Conservation (phyloP, 129 eudicot genomes). For the Escallonia herrerae region DNA sequence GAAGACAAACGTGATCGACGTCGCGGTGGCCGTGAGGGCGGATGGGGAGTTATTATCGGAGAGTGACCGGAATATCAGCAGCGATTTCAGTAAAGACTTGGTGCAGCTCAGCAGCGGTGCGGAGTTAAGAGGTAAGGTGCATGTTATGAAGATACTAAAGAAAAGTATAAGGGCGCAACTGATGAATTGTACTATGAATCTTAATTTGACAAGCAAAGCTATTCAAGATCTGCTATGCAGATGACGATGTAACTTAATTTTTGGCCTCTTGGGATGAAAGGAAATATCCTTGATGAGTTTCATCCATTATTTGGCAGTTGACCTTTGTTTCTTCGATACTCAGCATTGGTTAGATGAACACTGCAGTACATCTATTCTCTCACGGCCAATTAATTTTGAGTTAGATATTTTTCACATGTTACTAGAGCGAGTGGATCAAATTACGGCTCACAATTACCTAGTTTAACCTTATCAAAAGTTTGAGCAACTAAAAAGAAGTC, state of each 20-base stretch:
- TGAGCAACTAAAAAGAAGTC: too few relatives aligned
- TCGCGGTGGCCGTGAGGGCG: slow-evolving; percentile 22
- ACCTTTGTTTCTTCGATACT: neutral
- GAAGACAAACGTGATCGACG: slow-evolving; percentile 6
- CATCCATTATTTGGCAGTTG: neutral
- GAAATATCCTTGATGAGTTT: too few relatives aligned
- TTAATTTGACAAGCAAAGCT: slow-evolving; percentile 19
- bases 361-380: too few relatives aligned
- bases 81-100: neutral
- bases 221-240: slow-evolving; percentile 18
- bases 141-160: slow-evolving; percentile 11
- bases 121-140: slow-evolving; percentile 35
- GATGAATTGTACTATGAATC: slow-evolving; percentile 33
- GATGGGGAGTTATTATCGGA: slow-evolving; percentile 1
- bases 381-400: too few relatives aligned
- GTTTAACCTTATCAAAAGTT: too few relatives aligned
- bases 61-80: slow-evolving; percentile 13
- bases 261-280: neutral
- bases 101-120: slow-evolving; percentile 26
- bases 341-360: neutral
- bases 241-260: neutral
- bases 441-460: too few relatives aligned
- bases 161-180: slow-evolving; percentile 17
- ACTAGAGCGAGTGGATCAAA: too few relatives aligned
- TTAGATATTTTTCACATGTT: too few relatives aligned